Base-by-base conservation (phyloP, 768 basidiomycete species). In the Kwoniella pini region DNA sequence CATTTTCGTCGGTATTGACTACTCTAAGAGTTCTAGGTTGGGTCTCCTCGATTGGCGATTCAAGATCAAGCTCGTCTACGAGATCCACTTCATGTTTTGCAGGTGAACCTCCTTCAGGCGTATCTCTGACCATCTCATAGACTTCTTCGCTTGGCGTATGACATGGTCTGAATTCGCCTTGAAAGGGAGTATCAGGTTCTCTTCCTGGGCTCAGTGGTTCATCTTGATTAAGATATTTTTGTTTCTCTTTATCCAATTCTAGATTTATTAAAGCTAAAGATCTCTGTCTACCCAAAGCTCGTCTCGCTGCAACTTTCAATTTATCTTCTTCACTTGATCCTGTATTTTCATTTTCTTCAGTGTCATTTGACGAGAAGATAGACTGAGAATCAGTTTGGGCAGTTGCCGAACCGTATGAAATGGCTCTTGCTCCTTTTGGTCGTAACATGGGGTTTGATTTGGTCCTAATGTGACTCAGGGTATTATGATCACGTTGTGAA, bases 201-300 rank as follows among this genome's bases (percentile, higher is more conserved):
- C 44, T 17, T 52, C 57, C 27, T 7, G 27, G 48, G 31, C 48
- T 50, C 11, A 31, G 17, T 5, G 62, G 46, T 22, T 38, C 38
- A 17, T 45, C 63, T 4, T 36, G 24, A 0, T 33, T 40, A 1
- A 42, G 11, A 12, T 46, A 36, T 19, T 46, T 38, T n/a, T 27
- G 38, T 50, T 52, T 61, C 58, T 57, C 55, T 52, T 58, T 36
- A 39, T 66, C 61, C 26, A 68, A 66, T 2, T 63, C 69, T 10
- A 67, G 64, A 45, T 51, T 27, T 21, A 77, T 68, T 6, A 67
- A 68, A 15, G 76, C 76, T 21, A 77, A 57, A 26, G 69, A 71
- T 62, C 62, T 67, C 54, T 74, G 71, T 39, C 76, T 60, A 9
- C 74, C 76, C 48, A 63, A 55, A 0, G 69, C 63, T 5, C 70